phyloP scores from a whole-genome alignment of 1,139 yeast species.

The Torulaspora globosa region DNA sequence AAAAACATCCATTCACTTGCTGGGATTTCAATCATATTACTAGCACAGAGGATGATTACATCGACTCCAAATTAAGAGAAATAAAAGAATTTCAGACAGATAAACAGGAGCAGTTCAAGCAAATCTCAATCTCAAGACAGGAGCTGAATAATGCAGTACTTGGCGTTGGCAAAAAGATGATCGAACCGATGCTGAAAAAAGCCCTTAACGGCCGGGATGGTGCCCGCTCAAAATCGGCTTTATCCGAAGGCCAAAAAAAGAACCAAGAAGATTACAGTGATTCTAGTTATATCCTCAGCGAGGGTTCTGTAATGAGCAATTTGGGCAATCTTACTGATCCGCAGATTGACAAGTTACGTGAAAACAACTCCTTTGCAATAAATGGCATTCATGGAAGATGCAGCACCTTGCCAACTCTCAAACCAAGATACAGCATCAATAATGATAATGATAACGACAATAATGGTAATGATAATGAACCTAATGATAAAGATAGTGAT shows the following conservation, averaged over 20 bases:
- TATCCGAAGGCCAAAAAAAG: background rate
- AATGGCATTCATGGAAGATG: background rate
- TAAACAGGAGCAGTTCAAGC: constrained; percentile 34
- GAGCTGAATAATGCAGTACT: constrained; percentile 75
- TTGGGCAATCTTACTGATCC: constrained; percentile 9
- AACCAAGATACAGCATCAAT: constrained; percentile 5
- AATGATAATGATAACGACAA: constrained; percentile 12
- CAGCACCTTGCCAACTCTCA: constrained; percentile 1
- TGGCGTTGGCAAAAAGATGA: constrained; percentile 69
- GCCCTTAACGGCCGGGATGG: constrained; percentile 2
- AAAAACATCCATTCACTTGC: constrained; percentile 63
- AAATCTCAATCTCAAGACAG: constrained; percentile 58
- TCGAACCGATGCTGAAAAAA: constrained; percentile 50
- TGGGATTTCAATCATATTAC: constrained; percentile 35
- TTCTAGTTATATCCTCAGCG: constrained; percentile 21
- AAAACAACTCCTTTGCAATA: background rate
- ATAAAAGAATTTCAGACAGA: constrained; percentile 28
- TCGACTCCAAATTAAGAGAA: constrained; percentile 20
- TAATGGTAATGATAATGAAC: constrained; percentile 27
- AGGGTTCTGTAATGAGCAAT: constrained; percentile 22
- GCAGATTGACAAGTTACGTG: background rate
- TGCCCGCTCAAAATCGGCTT: background rate
- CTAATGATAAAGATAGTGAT: constrained; percentile 55
- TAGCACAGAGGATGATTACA: constrained; percentile 15
- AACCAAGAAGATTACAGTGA: constrained; percentile 9